Conservation (phyloP, 768 basidiomycete genomes). For the Termitomyces eurrhizus region DNA sequence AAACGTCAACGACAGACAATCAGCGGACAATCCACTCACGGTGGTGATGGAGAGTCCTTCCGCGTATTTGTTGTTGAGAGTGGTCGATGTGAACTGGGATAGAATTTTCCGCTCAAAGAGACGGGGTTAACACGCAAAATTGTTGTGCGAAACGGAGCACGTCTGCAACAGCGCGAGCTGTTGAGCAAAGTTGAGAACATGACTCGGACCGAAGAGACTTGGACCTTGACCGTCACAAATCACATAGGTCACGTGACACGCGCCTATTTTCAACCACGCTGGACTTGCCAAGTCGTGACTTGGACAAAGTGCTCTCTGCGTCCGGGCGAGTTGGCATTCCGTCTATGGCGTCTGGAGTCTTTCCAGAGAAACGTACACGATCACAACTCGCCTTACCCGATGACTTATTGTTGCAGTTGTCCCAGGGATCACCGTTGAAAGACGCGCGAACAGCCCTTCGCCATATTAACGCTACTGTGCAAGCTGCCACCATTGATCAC, state of each 20-base stretch:
- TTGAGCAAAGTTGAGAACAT: slow-evolving; percentile 10
- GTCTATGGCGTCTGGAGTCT: slow-evolving; percentile 12
- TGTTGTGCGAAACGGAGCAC: not conserved
- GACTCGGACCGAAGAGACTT: slow-evolving; percentile 5
- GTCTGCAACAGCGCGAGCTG: slow-evolving; percentile 2
- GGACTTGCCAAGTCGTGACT: slow-evolving; percentile 15
- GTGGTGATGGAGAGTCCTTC: slow-evolving; percentile 6
- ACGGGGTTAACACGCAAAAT: not conserved
- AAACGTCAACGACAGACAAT: slow-evolving; percentile 20
- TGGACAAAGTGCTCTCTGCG: not conserved
- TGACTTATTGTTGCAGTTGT: slow-evolving; percentile 36
- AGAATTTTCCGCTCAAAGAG: not conserved
- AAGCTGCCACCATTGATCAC: not conserved
- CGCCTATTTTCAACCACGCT: slow-evolving; percentile 28
- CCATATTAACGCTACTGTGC: slow-evolving; percentile 9
- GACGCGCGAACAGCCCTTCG: slow-evolving; percentile 38
- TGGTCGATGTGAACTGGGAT: not conserved
- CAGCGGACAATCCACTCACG: slow-evolving; percentile 12
- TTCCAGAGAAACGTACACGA: slow-evolving; percentile 39
- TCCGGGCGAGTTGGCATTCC: not conserved
- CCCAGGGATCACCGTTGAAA: slow-evolving; percentile 51
- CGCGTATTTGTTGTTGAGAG: slow-evolving; percentile 9
- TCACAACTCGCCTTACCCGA: slow-evolving; percentile 50
- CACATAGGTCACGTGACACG: slow-evolving; percentile 23
- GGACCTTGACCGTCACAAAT: slow-evolving; percentile 8